Conservation (phyloP, 257 asterid species). For the Dorcoceras hygrometricum region DNA sequence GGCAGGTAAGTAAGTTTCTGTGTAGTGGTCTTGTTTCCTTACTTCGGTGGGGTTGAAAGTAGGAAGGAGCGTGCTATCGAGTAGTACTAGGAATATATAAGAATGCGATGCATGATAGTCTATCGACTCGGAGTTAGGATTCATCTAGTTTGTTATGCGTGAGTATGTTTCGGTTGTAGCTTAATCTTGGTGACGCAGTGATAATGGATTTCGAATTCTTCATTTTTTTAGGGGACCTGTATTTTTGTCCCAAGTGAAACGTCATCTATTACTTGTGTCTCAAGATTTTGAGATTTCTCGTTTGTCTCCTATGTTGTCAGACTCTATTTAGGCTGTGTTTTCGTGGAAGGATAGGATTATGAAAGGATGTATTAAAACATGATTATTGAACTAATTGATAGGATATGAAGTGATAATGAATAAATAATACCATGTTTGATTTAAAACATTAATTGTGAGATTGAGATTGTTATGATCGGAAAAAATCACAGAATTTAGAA, state of each 20-base stretch:
- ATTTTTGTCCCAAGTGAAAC: not conserved
- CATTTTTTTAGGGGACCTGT: not conserved
- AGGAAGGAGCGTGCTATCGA: not conserved
- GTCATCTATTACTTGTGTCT: not conserved
- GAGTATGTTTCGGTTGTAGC: not conserved
- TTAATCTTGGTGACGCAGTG: not conserved
- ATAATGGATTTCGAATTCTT: not conserved
- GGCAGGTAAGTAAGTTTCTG: not conserved
- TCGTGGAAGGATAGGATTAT: too few species aligned
- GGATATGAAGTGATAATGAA: too few species aligned
- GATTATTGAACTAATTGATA: too few species aligned
- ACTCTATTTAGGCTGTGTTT: too few species aligned
- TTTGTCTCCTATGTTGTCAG: too few species aligned
- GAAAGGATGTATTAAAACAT: too few species aligned
- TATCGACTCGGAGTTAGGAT: not conserved
- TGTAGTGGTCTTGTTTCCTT: not conserved
- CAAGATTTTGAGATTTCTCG: too few species aligned
- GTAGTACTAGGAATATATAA: not conserved
- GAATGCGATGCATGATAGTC: not conserved
- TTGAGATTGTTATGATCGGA: too few species aligned
- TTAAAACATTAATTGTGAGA: too few species aligned
- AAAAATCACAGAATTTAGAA: too few species aligned
- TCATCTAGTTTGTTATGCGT: not conserved
- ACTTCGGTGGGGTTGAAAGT: not conserved
- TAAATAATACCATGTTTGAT: too few species aligned